phyloP scores from a whole-genome alignment of 768 basidiomycete genomes.

The Amanita inopinata region DNA sequence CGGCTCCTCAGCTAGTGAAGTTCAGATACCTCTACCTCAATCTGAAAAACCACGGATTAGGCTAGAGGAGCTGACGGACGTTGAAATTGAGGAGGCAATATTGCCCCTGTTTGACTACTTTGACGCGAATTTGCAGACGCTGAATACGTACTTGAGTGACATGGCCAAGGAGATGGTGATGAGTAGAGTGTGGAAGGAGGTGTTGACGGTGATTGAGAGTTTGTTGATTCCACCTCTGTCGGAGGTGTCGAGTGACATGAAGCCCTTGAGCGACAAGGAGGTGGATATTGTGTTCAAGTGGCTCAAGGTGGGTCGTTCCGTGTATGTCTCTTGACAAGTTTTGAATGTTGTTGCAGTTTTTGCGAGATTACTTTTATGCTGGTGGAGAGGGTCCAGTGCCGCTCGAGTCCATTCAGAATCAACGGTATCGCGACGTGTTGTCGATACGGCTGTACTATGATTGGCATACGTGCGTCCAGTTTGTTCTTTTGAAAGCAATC shows the following conservation, averaged over 20 bases:
- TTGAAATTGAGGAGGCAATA: slow-evolving; percentile 92
- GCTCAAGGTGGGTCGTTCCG: slow-evolving; percentile 57
- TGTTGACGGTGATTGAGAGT: slow-evolving; percentile 75
- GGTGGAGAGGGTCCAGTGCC: slow-evolving; percentile 89
- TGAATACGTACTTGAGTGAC: slow-evolving; percentile 82
- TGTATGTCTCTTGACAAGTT: neutral
- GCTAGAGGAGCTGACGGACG: slow-evolving; percentile 78
- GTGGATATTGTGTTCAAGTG: slow-evolving; percentile 99
- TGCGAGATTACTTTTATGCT: slow-evolving; percentile 92
- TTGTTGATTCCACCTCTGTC: slow-evolving; percentile 87
- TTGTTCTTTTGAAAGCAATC: neutral
- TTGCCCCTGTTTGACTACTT: slow-evolving; percentile 92
- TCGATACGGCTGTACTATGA: slow-evolving; percentile 94
- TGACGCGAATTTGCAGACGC: slow-evolving; percentile 82
- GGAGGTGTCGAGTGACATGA: slow-evolving; percentile 81
- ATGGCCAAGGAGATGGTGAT: slow-evolving; percentile 88
- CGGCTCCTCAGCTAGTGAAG: slow-evolving; percentile 45
- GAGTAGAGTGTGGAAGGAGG: slow-evolving; percentile 93
- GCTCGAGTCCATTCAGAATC: slow-evolving; percentile 79
- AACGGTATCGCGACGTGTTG: slow-evolving; percentile 87
- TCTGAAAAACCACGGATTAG: slow-evolving; percentile 70
- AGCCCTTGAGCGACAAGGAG: slow-evolving; percentile 88
- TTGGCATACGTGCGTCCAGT: slow-evolving; percentile 68
- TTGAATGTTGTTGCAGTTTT: slow-evolving; percentile 44
- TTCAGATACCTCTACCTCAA: slow-evolving; percentile 66